phyloP scores from a whole-genome alignment of 768 basidiomycete species.

The Hygrophorus pudorinus region DNA sequence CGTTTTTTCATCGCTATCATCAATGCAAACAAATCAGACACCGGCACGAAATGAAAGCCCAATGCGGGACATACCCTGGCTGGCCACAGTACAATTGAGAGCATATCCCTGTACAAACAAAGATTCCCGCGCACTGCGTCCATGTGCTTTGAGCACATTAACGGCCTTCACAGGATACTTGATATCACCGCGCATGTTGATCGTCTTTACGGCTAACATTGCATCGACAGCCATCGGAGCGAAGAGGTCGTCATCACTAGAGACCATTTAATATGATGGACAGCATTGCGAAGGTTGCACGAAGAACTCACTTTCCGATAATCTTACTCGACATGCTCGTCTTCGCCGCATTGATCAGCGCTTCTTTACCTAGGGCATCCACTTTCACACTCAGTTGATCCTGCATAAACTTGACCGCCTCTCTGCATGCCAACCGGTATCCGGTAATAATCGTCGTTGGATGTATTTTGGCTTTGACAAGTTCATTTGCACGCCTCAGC shows the following conservation, averaged over 20 bases:
- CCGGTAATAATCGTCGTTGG: constrained; percentile 99
- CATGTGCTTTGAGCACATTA: constrained; percentile 96
- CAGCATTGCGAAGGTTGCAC: neutral
- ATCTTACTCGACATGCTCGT: constrained; percentile 99
- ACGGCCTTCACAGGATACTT: constrained; percentile 99
- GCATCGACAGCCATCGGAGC: constrained; percentile 99
- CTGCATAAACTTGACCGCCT: constrained; percentile 96
- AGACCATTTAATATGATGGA: neutral
- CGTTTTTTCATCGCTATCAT: constrained; percentile 91
- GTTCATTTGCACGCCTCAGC: constrained; percentile 90
- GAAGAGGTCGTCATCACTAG: constrained; percentile 93
- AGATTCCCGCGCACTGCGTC: constrained; percentile 90
- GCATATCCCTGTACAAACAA: constrained; percentile 94
- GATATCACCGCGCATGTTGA: constrained; percentile 88
- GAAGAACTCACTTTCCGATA: constrained; percentile 74
- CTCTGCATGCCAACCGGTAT: constrained; percentile 91
- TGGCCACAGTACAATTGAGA: constrained; percentile 95
- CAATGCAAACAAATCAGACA: neutral
- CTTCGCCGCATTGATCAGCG: constrained; percentile 92
- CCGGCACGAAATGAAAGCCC: neutral
- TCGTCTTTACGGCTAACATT: constrained; percentile 93
- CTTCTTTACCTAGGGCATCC: constrained; percentile 84
- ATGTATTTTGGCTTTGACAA: constrained; percentile 97
- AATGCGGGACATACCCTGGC: constrained; percentile 66
- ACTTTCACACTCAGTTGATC: constrained; percentile 95